These are phyloP conservation scores for Dictyostelium intermedium DNA, from an alignment of 78 protist genomes.

Conservation along the genomic window DNA sequence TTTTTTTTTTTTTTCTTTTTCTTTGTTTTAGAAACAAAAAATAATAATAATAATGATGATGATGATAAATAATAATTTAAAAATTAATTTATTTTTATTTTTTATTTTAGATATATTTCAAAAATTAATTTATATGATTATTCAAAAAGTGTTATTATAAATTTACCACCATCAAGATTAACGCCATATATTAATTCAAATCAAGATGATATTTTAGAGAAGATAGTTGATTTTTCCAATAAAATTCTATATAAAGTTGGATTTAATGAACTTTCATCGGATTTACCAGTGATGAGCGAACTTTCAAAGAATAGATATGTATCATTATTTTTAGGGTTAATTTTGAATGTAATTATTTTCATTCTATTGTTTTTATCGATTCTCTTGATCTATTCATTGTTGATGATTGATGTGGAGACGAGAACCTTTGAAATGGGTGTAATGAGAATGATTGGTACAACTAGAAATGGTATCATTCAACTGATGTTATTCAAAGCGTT, in stretches of 20 bases:
- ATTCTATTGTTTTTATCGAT: slow-evolving; percentile 82
- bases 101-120: neutral
- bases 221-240: slow-evolving; percentile 27
- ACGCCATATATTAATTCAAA: slow-evolving; percentile 65
- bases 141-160: slow-evolving; percentile 15
- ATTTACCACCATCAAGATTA: slow-evolving; percentile 73
- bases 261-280: slow-evolving; percentile 43
- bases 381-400: slow-evolving; percentile 92
- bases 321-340: slow-evolving; percentile 87
- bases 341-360: slow-evolving; percentile 86
- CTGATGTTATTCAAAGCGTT: slow-evolving; percentile 86
- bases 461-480: slow-evolving; percentile 77
- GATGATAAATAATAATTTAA: neutral
- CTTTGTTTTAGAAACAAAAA: neutral
- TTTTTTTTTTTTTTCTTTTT: neutral
- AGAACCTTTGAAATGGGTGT: slow-evolving; percentile 94
- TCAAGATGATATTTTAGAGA: slow-evolving; percentile 12
- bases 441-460: slow-evolving; percentile 91
- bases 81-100: neutral
- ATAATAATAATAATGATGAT: neutral
- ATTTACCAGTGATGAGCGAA: slow-evolving; percentile 57
- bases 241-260: slow-evolving; percentile 70
- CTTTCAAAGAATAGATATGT: slow-evolving; percentile 74
- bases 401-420: slow-evolving; percentile 92
- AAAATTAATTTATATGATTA: slow-evolving; percentile 18